Evolutionary conservation across 768 basidiomycete genomes (phyloP), one percentile per base, ranked within the genome.

Genomic region (Amanita fuliginea): DNA sequence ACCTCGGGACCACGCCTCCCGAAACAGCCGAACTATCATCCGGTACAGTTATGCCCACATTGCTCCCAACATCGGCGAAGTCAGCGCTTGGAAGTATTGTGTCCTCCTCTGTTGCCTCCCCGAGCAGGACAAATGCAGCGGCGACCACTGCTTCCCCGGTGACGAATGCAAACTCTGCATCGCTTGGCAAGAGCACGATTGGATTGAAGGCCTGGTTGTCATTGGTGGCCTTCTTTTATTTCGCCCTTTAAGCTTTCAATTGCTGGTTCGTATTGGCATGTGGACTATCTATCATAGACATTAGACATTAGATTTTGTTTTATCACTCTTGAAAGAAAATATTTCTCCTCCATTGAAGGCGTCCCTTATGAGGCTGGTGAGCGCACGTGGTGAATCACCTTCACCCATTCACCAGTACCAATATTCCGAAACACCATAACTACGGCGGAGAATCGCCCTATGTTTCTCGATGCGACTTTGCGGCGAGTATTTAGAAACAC

Each of bases 401-500:
- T n/a, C n/a, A n/a, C n/a, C n/a, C n/a, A n/a, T n/a, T n/a, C n/a
- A n/a, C n/a, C 30, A 32, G 30, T 32, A 2, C 30, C 13, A 22
- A 42, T 42, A 42, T 26, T 42, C 41, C 8, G 39, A 40, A 42
- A 13, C 34, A 3, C 2, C 21, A 10, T 22, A 47, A 24, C 33
- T 11, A 5, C 19, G n/a, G 36, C n/a, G 2, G 1, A 9, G 1
- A 9, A 3, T 24, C 22, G 22, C 22, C 22, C 5, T 24, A 43
- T 43, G 42, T 22, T 54, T 53, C 45, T 58, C 39, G 41, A 19
- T 45, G 16, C 49, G 3, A 30, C 49, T 3, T 26, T 62, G 10
- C 54, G 56, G 11, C 66, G 60, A 18, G 55, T 64, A 30, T 72
- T 71, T 54, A 67, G 66, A 39, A 67, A 67, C 36, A 55, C 72